Percentiles rank a stretch among this genome's conserved stretches.
Conservation (phyloP, 495 filamentous ascomycete genomes). For the Clohesyomyces aquaticus region DNA sequence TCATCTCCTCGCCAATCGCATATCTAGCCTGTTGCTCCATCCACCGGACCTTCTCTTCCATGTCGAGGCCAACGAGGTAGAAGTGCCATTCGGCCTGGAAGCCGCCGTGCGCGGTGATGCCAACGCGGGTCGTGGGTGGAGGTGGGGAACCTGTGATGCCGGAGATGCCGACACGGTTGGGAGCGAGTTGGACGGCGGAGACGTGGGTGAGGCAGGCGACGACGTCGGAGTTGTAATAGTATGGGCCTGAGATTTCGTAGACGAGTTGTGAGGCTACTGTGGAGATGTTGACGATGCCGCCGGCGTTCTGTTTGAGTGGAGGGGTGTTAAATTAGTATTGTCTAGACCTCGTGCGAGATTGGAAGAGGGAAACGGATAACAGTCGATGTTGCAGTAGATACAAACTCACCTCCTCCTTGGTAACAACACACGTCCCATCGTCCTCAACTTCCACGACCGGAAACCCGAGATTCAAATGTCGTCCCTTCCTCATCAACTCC, state of each 20-base stretch:
- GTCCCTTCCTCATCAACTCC: slow-evolving; percentile 12
- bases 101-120: slow-evolving; percentile 28
- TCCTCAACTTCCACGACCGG: slow-evolving; percentile 30
- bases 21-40: slow-evolving; percentile 26
- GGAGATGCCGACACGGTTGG: slow-evolving; percentile 17
- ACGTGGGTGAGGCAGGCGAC: slow-evolving; percentile 22
- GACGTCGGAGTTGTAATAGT: slow-evolving; percentile 39
- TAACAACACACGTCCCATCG: slow-evolving; percentile 10
- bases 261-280: slow-evolving; percentile 30
- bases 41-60: slow-evolving; percentile 31
- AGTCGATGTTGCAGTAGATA: too few relatives aligned
- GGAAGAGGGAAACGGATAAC: too few relatives aligned
- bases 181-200: slow-evolving; percentile 5
- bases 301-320: slow-evolving; percentile 11
- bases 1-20: slow-evolving; percentile 22
- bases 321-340: too few relatives aligned
- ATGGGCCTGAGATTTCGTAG: slow-evolving; percentile 34
- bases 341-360: too few relatives aligned
- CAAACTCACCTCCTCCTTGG: slow-evolving; percentile 22
- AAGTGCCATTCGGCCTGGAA: slow-evolving; percentile 35
- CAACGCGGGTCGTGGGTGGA: slow-evolving; percentile 32
- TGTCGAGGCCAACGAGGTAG: slow-evolving; percentile 32
- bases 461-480: slow-evolving; percentile 16
- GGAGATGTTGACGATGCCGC: slow-evolving; percentile 21
- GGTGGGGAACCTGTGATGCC: slow-evolving; percentile 22